These are phyloP conservation scores for Obelidium mucronatum DNA, from an alignment of 192 early-diverging fungal species.

Conservation along the genomic window DNA sequence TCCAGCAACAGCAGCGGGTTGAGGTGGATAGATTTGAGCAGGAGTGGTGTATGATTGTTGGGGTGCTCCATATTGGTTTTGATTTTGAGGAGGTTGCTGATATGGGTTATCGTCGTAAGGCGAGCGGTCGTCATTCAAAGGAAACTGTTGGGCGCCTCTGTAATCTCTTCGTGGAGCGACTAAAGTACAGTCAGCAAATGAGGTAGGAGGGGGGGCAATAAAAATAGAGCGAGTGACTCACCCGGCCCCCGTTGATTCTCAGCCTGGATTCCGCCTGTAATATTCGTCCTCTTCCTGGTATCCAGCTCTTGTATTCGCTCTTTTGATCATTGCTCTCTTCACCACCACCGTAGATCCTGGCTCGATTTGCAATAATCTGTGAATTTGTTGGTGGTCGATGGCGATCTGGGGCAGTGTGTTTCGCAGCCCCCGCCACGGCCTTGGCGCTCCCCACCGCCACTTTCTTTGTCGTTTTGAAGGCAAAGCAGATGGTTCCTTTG, in stretches of 20 bases:
- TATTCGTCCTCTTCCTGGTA: not conserved
- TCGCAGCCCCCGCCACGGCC: not conserved
- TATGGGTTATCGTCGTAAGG: not conserved
- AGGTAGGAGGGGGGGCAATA: not conserved
- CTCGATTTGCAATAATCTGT: not conserved
- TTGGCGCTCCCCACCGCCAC: not conserved
- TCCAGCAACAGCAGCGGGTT: not conserved
- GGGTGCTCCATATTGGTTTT: not conserved
- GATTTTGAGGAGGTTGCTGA: not conserved
- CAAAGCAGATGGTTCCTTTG: slow-evolving; percentile 5
- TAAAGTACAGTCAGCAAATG: not conserved
- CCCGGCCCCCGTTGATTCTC: not conserved
- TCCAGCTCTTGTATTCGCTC: not conserved
- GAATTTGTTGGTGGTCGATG: not conserved
- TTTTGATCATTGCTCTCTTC: not conserved
- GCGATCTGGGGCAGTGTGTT: not conserved
- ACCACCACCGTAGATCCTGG: not conserved
- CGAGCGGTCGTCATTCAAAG: slow-evolving; percentile 1
- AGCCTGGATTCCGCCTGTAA: not conserved
- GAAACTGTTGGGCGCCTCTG: slow-evolving; percentile 5
- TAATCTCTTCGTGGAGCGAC: not conserved
- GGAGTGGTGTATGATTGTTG: not conserved
- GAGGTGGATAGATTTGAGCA: not conserved
- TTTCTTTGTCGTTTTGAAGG: not conserved
- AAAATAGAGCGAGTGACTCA: not conserved